These are phyloP conservation scores for Daldinia grandis DNA, from an alignment of 495 filamentous ascomycete genomes.

Conservation along the genomic window DNA sequence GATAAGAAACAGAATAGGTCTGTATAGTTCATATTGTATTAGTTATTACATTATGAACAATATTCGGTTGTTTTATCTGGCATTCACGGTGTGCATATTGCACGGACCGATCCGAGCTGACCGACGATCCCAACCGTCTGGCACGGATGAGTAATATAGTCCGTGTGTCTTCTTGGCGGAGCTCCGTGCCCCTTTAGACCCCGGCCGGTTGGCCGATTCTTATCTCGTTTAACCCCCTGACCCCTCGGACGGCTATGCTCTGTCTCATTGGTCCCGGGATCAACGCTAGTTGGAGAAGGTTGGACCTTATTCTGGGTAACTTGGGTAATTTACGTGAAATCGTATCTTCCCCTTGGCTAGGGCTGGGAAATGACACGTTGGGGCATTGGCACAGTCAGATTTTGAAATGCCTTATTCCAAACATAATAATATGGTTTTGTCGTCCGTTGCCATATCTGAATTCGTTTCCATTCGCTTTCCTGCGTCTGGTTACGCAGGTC, in stretches of 20 bases:
- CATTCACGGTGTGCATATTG: background rate
- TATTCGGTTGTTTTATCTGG: background rate
- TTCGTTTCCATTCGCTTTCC: background rate
- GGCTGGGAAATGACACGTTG: constrained; percentile 1
- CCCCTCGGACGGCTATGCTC: background rate
- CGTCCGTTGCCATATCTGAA: background rate
- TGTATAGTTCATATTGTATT: too few relatives aligned
- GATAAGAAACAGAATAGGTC: too few relatives aligned
- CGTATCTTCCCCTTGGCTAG: background rate
- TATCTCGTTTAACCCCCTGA: background rate
- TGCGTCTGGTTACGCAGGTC: background rate
- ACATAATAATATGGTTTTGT: background rate
- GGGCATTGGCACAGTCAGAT: background rate
- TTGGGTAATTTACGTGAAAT: background rate
- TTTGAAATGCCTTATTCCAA: background rate
- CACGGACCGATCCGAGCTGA: background rate
- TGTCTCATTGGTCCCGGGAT: background rate
- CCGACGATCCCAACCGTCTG: constrained; percentile 1
- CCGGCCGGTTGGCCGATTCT: constrained; percentile 2
- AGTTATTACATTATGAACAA: background rate
- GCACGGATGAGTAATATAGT: background rate
- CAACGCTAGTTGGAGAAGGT: background rate
- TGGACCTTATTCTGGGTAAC: background rate
- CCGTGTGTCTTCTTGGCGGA: background rate
- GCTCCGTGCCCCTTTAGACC: constrained; percentile 1